phyloP scores from a whole-genome alignment of 495 filamentous ascomycete species.

The Aspergillus kassunensis region DNA sequence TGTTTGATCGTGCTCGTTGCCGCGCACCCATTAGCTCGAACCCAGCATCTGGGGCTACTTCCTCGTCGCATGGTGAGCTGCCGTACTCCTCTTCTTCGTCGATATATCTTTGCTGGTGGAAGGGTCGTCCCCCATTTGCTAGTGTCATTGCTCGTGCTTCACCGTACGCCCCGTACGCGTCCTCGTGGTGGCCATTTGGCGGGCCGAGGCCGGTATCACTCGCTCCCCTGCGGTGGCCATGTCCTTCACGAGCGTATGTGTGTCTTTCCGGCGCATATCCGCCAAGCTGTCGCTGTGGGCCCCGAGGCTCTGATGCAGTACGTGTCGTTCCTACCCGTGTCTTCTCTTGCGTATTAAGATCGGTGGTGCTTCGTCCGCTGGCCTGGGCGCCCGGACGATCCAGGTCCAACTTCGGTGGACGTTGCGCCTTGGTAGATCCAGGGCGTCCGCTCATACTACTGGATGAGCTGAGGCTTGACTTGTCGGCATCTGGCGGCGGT shows the following conservation, averaged over 20 bases:
- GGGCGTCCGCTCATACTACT: constrained; percentile 18
- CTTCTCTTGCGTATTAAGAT: constrained; percentile 26
- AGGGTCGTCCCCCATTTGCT: constrained; percentile 31
- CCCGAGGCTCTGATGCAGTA: constrained; percentile 53
- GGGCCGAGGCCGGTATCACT: constrained; percentile 28
- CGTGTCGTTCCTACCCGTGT: constrained; percentile 50
- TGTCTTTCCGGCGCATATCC: background rate
- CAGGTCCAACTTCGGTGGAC: constrained; percentile 41
- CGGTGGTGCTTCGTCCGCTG: constrained; percentile 22
- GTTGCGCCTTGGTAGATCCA: constrained; percentile 30
- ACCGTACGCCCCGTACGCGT: constrained; percentile 67
- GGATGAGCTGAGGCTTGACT: constrained; percentile 24
- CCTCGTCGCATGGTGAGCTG: constrained; percentile 64
- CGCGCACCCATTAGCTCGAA: constrained; percentile 71
- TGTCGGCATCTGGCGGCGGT: constrained; percentile 84
- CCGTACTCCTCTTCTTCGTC: constrained; percentile 69
- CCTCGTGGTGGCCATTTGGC: constrained; percentile 55
- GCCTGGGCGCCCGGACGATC: constrained; percentile 30
- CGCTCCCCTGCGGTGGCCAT: constrained; percentile 28
- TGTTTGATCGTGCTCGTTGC: constrained; percentile 28
- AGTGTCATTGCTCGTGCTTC: constrained; percentile 21
- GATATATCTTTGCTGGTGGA: constrained; percentile 56
- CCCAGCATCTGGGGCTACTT: constrained; percentile 58
- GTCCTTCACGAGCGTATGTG: constrained; percentile 16
- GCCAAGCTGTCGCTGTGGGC: constrained; percentile 21